phyloP scores from a whole-genome alignment of 306 rosid genomes.

The Hippophae tibetana region DNA sequence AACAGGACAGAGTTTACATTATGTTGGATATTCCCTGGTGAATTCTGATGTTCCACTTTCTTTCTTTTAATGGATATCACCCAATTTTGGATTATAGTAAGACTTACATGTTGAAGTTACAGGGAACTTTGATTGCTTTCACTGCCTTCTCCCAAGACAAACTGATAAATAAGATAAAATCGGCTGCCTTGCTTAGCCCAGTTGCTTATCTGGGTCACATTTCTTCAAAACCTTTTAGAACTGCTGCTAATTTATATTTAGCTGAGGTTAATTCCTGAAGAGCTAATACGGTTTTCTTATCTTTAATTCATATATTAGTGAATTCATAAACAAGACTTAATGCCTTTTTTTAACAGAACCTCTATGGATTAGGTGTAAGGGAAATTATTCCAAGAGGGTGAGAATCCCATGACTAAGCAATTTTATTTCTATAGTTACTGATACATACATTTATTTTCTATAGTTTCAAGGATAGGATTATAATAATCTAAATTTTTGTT shows the following conservation, averaged over 20 bases:
- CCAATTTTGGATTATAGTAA: not conserved
- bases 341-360: slow-evolving; percentile 24
- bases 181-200: slow-evolving; percentile 58
- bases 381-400: slow-evolving; percentile 46
- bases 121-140: slow-evolving; percentile 58
- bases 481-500: not conserved
- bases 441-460: not conserved
- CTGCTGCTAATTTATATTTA: slow-evolving; percentile 33
- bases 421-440: not conserved
- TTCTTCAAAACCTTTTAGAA: slow-evolving; percentile 35
- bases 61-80: not conserved
- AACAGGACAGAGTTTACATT: slow-evolving; percentile 55
- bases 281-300: not conserved
- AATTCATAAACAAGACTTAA: slow-evolving; percentile 2
- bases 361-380: slow-evolving; percentile 33
- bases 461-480: not conserved
- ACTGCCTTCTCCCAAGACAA: slow-evolving; percentile 48
- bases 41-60: slow-evolving; percentile 1
- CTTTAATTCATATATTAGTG: not conserved
- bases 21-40: slow-evolving; percentile 69
- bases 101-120: not conserved
- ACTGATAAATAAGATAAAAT: slow-evolving; percentile 33
- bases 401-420: slow-evolving; percentile 2
- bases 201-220: slow-evolving; percentile 45
- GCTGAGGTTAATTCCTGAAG: slow-evolving; percentile 29